Percentiles rank a stretch among this genome's conserved stretches.
These are phyloP conservation scores for Yarrowia sp. DNA, from an alignment of 805 yeast species.

Conservation along the genomic window DNA sequence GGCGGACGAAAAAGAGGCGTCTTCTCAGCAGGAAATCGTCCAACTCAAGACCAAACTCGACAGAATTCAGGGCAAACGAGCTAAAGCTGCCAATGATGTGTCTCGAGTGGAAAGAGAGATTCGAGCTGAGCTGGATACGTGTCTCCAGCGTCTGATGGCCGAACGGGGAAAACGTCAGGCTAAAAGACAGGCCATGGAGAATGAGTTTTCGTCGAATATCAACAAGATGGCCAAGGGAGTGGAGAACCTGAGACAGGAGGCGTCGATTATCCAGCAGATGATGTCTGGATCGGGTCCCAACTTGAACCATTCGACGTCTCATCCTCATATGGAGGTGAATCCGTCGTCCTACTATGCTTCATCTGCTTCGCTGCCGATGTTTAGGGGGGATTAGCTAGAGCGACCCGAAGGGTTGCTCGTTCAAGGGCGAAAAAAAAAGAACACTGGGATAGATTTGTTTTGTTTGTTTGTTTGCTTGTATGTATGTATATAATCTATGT, in stretches of 20 bases:
- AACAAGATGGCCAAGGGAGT: conserved; percentile 39
- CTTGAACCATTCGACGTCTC: conserved; percentile 13
- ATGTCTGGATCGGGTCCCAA: conserved; percentile 1
- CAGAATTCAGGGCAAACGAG: conserved; percentile 33
- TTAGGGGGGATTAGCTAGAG: not conserved
- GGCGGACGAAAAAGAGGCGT: conserved; percentile 29
- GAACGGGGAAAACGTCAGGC: conserved; percentile 36
- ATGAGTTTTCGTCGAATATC: conserved; percentile 39
- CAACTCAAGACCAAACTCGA: conserved; percentile 35
- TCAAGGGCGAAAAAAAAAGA: too few species aligned
- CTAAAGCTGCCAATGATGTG: conserved; percentile 33
- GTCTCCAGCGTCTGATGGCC: conserved; percentile 32
- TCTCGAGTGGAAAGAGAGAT: conserved; percentile 36
- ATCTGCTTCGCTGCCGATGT: not conserved
- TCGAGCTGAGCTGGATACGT: conserved; percentile 31
- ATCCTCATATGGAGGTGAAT: conserved; percentile 5
- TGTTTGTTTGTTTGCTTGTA: conserved; percentile 17
- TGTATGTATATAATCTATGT: conserved; percentile 19
- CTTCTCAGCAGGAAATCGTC: conserved; percentile 33
- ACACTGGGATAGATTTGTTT: not conserved
- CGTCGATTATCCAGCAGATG: conserved; percentile 19
- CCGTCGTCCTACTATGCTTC: not conserved
- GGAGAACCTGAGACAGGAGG: conserved; percentile 33
- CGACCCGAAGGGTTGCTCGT: too few species aligned
- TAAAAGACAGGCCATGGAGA: conserved; percentile 37